Evolutionary conservation across 2,329 filamentous ascomycete species (phyloP).

Genomic region (Exserohilum rostratum): DNA sequence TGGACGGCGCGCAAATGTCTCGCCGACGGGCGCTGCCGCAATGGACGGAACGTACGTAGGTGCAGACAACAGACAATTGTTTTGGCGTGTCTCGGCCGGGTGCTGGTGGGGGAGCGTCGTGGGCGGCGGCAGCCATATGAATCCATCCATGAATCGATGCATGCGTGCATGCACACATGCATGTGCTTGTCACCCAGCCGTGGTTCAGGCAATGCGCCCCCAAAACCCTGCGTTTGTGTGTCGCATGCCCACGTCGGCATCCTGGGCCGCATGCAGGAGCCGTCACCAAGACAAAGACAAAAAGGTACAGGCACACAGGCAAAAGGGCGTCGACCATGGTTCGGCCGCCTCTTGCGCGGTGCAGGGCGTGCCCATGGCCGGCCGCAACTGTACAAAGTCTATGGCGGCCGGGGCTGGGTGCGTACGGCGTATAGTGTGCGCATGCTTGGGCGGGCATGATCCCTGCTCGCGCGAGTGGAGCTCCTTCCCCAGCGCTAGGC

Average conservation of each 20-base stretch:
- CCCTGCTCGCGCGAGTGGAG: too few relatives aligned
- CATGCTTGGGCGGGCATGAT: background rate
- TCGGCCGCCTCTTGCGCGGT: background rate
- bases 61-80: too few relatives aligned
- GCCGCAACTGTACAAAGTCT: too few relatives aligned
- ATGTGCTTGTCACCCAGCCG: background rate
- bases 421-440: background rate
- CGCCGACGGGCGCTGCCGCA: too few relatives aligned
- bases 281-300: background rate
- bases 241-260: background rate
- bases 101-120: too few relatives aligned
- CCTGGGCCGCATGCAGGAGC: slow-evolving; percentile 9
- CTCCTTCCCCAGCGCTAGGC: too few relatives aligned
- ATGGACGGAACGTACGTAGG: too few relatives aligned
- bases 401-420: too few relatives aligned
- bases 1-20: too few relatives aligned
- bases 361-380: background rate
- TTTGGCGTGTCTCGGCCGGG: too few relatives aligned
- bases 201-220: background rate
- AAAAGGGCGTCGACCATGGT: background rate
- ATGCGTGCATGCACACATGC: background rate
- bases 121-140: background rate
- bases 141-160: background rate
- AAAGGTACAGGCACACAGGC: too few relatives aligned
- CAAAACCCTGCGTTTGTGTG: background rate